Evolutionary conservation across 2,329 filamentous ascomycete species (phyloP), one percentile per base, ranked within the genome.

Genomic region (Cordyceps cateniannulata): DNA sequence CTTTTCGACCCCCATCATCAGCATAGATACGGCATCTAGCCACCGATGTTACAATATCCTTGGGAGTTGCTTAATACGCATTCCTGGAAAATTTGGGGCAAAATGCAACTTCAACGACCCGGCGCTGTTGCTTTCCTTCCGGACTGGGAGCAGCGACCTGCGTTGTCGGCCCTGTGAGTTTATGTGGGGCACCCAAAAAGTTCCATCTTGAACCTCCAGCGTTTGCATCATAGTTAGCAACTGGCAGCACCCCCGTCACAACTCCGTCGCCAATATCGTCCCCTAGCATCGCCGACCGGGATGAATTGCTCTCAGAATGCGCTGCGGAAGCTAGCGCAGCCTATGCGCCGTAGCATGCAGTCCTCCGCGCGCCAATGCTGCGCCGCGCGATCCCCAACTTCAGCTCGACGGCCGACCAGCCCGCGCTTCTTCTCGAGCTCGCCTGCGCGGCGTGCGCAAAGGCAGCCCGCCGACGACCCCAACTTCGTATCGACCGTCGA

Each of bases 401-500:
- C 60, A 12, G 29, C 45, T 14, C 45, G 20, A 12, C 22, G 22
- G 12, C 22, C 40, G n/a, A 48, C 3, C 32, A 59, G 63, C 35
- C 8, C 32, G 32, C 64, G 56, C 10, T 62, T 66, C 24, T 63
- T 62, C n/a, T 64, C 66, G 16, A 61, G 66, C 6, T 32, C 64
- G 8, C 54, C 38, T 16, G 16, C 63, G 10, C 63, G 64, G 47
- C 61, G 64, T n/a, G 62, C 63, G 50, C 68, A 67, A 49, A 64
- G 62, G 6, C 38, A 42, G 6, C 82, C 85, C 35, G 88, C 82
- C 67, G 91, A 96, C 69, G 84, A 92, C 70, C 89, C 90, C 1
- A 82, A 82, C 70, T 97, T 96, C 78, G 82, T 85, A 62, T 96
- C 92, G 8, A 86, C 96, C 65, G 84, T 97, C 65, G 93, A 99